A percentile compares a stretch with the other conserved stretches of the same genome.
phyloP scores from a whole-genome alignment of 352 stramenopile genomes.

The Phytophthora pseudosyringae region DNA sequence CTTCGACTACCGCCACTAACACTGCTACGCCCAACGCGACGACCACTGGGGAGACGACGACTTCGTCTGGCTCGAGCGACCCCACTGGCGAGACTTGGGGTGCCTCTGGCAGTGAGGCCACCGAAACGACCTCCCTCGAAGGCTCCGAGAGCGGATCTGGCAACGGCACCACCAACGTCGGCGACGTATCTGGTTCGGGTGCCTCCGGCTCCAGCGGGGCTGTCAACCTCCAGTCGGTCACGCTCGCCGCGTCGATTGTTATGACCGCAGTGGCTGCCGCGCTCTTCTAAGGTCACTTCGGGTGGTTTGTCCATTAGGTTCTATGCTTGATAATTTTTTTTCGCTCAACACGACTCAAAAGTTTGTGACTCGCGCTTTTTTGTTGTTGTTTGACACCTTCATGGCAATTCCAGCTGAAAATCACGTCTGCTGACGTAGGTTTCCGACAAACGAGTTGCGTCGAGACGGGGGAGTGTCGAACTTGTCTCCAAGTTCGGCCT shows the following conservation, averaged over 20 bases:
- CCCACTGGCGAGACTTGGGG: neutral
- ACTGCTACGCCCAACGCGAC: neutral
- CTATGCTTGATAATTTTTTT: slow-evolving; percentile 33
- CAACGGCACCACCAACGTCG: slow-evolving; percentile 7
- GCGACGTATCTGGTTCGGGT: slow-evolving; percentile 16
- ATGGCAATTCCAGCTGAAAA: neutral
- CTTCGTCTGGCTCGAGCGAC: neutral
- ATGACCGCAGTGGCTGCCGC: slow-evolving; percentile 19
- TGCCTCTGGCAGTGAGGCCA: neutral
- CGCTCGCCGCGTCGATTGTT: slow-evolving; percentile 21
- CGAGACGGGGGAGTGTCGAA: slow-evolving; percentile 36
- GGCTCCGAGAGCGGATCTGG: slow-evolving; percentile 25
- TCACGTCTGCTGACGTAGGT: slow-evolving; percentile 24
- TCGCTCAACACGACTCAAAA: slow-evolving; percentile 17
- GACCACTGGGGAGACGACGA: neutral
- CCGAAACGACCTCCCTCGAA: neutral
- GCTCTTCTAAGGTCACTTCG: slow-evolving; percentile 29
- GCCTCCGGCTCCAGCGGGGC: slow-evolving; percentile 12
- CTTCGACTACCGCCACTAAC: neutral
- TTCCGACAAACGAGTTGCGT: slow-evolving; percentile 32
- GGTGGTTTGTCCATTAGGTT: slow-evolving; percentile 29
- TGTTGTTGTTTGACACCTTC: neutral
- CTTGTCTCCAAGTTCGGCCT: slow-evolving; percentile 57
- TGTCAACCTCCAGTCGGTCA: slow-evolving; percentile 27
- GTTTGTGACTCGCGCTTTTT: neutral